Evolutionary conservation across 306 rosid species (phyloP).

Genomic region (Glycine tomentella): DNA sequence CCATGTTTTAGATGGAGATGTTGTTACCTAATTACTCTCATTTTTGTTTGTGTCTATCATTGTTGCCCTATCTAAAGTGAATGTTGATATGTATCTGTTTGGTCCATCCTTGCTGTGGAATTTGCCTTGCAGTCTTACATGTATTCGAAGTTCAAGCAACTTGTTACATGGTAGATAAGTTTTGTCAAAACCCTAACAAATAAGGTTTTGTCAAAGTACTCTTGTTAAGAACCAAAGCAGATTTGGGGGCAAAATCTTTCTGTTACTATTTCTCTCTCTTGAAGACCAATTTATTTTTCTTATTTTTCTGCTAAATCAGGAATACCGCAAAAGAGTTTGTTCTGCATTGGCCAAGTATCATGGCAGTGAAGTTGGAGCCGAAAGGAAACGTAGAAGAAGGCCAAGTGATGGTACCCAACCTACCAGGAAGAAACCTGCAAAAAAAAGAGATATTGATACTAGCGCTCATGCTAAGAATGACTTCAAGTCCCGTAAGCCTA

Average conservation of each 20-base stretch:
- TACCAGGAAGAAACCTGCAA: constrained; percentile 54
- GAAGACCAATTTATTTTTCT: constrained; percentile 34
- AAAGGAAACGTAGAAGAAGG: constrained; percentile 70
- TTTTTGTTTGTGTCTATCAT: background rate
- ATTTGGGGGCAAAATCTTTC: background rate
- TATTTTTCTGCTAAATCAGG: constrained; percentile 56
- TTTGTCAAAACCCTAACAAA: constrained; percentile 1
- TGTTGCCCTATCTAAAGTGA: constrained; percentile 14
- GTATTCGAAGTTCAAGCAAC: background rate
- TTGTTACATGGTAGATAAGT: background rate
- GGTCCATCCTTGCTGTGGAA: constrained; percentile 10
- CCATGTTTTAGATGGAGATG: constrained; percentile 32
- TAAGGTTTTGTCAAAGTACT: constrained; percentile 13
- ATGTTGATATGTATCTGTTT: constrained; percentile 6
- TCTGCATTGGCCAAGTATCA: constrained; percentile 77
- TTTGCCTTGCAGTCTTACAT: constrained; percentile 11
- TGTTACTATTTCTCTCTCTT: constrained; percentile 23
- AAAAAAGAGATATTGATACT: constrained; percentile 49
- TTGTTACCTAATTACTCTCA: background rate
- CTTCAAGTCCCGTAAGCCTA: constrained; percentile 45
- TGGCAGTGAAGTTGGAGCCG: constrained; percentile 59
- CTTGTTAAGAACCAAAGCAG: constrained; percentile 11
- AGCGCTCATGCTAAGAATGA: constrained; percentile 41
- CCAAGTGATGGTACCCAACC: constrained; percentile 53
- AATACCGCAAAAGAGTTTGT: constrained; percentile 76